A percentile compares a stretch with the other conserved stretches of the same genome.
These are phyloP conservation scores for Gypsophila paniculata DNA, from an alignment of 179 eudicot species.

Conservation along the genomic window DNA sequence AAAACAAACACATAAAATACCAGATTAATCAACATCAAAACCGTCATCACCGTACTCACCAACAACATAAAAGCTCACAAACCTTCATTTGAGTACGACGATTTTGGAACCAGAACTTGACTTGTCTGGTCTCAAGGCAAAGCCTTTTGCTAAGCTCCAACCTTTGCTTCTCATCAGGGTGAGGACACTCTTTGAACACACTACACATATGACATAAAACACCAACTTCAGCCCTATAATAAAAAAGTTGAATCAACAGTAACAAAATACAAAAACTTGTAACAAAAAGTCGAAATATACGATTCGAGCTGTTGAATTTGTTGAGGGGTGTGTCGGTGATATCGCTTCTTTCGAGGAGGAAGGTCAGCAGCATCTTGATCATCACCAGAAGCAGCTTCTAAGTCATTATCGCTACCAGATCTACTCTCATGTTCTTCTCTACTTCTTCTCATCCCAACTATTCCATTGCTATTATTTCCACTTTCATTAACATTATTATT, in stretches of 20 bases:
- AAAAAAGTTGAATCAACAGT: background rate
- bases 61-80: background rate
- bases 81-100: constrained; percentile 99
- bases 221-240: background rate
- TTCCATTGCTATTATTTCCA: constrained; percentile 8
- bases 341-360: constrained; percentile 72
- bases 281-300: constrained; percentile 33
- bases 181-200: constrained; percentile 95
- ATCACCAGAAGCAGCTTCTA: constrained; percentile 89
- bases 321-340: constrained; percentile 98
- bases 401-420: constrained; percentile 89
- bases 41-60: background rate
- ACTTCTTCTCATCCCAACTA: constrained; percentile 48
- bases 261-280: background rate
- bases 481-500: background rate
- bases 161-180: constrained; percentile 98
- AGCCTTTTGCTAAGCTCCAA: constrained; percentile 86
- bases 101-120: constrained; percentile 97
- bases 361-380: constrained; percentile 69
- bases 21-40: background rate
- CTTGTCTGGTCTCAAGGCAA: constrained; percentile 79
- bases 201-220: constrained; percentile 31
- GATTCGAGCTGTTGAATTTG: constrained; percentile 97
- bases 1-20: background rate
- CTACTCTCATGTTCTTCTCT: constrained; percentile 88